A percentile compares a stretch with the other conserved stretches of the same genome.
These are phyloP conservation scores for Apiospora saccharicola DNA, from an alignment of 2,329 filamentous ascomycete species.

Conservation along the genomic window DNA sequence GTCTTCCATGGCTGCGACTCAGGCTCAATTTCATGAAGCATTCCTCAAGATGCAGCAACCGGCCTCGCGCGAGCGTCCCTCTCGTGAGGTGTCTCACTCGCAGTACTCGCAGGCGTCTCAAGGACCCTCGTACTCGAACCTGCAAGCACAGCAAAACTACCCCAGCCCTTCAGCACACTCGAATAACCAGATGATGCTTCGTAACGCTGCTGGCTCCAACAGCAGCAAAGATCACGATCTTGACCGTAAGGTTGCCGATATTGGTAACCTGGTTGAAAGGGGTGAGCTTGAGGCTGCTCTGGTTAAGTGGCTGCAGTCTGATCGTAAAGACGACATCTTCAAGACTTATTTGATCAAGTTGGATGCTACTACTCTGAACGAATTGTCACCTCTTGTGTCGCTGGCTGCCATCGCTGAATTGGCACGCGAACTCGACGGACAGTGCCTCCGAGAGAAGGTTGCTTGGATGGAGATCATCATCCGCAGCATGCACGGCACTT, in stretches of 20 bases:
- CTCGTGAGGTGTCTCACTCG: slow-evolving; percentile 27
- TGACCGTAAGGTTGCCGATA: slow-evolving; percentile 60
- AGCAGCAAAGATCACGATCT: slow-evolving; percentile 60
- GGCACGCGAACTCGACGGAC: slow-evolving; percentile 63
- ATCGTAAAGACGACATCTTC: slow-evolving; percentile 69
- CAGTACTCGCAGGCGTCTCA: slow-evolving; percentile 35
- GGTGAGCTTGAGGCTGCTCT: slow-evolving; percentile 69
- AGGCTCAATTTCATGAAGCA: slow-evolving; percentile 72
- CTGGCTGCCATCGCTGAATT: slow-evolving; percentile 72
- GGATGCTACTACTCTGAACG: slow-evolving; percentile 60
- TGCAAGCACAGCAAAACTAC: slow-evolving; percentile 30
- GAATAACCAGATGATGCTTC: slow-evolving; percentile 48
- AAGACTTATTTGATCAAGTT: slow-evolving; percentile 60
- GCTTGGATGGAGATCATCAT: slow-evolving; percentile 68
- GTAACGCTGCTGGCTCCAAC: slow-evolving; percentile 45
- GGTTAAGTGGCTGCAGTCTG: slow-evolving; percentile 72
- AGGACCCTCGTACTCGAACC: slow-evolving; percentile 38
- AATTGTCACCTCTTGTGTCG: slow-evolving; percentile 66
- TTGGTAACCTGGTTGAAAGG: slow-evolving; percentile 68
- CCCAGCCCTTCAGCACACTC: slow-evolving; percentile 41
- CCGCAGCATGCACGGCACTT: slow-evolving; percentile 57
- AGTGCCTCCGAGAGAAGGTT: slow-evolving; percentile 62
- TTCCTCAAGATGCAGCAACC: slow-evolving; percentile 65
- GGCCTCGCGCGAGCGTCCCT: slow-evolving; percentile 49
- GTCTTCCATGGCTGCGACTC: slow-evolving; percentile 71